These are phyloP conservation scores for Rutstroemia sp. DNA, from an alignment of 2,329 filamentous ascomycete genomes.

Conservation along the genomic window DNA sequence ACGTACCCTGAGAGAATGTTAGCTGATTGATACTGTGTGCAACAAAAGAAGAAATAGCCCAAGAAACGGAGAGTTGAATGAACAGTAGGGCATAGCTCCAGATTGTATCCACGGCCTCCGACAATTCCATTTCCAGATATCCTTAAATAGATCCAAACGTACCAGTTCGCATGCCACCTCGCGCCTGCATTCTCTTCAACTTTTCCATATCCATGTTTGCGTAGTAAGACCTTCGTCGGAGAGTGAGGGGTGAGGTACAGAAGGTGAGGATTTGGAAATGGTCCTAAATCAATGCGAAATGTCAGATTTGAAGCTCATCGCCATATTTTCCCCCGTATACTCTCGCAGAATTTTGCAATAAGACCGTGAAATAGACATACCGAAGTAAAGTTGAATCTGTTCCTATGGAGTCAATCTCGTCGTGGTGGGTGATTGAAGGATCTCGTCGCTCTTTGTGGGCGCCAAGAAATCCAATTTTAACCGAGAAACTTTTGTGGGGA, in stretches of 20 bases:
- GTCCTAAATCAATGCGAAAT: slow-evolving; percentile 8
- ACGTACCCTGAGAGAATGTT: slow-evolving; percentile 18
- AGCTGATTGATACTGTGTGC: not conserved
- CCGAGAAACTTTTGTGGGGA: slow-evolving; percentile 15
- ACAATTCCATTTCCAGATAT: not conserved
- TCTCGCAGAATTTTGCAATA: not conserved
- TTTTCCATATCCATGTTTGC: slow-evolving; percentile 58
- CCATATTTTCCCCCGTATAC: not conserved
- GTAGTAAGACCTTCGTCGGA: slow-evolving; percentile 24
- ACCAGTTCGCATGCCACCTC: slow-evolving; percentile 30
- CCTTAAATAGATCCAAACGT: not conserved
- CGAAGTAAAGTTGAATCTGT: slow-evolving; percentile 6
- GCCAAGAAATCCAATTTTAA: slow-evolving; percentile 22
- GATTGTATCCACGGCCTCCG: not conserved
- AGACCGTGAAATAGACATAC: slow-evolving; percentile 8
- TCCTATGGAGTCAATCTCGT: slow-evolving; percentile 15
- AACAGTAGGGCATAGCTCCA: not conserved
- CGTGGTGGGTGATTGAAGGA: slow-evolving; percentile 12
- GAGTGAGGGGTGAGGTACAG: slow-evolving; percentile 14
- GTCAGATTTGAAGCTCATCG: not conserved
- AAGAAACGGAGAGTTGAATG: too few species aligned
- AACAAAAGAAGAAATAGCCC: too few species aligned
- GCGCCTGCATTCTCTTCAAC: slow-evolving; percentile 58
- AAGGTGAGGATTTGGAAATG: slow-evolving; percentile 8
- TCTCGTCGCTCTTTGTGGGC: slow-evolving; percentile 18